Conservation (phyloP, 1,139 yeast species). For the Debaryomyces fabryi region DNA sequence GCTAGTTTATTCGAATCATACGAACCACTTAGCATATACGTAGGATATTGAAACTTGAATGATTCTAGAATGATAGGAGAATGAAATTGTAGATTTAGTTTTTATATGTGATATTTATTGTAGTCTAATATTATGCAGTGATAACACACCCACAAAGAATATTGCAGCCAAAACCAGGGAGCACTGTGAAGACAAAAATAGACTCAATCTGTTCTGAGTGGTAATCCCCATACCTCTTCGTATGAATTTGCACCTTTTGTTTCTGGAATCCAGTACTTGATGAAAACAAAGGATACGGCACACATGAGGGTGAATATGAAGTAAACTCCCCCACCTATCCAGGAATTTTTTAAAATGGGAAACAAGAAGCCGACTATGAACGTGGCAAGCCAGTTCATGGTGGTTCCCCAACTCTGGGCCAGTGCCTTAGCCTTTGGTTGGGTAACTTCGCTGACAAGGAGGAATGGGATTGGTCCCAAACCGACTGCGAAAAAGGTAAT, state of each 20-base stretch:
- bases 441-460: conserved; percentile 85
- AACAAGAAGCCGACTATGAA: conserved; percentile 79
- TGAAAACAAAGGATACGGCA: conserved; percentile 49
- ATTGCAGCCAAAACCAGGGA: too few relatives aligned
- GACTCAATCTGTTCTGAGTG: conserved; percentile 5
- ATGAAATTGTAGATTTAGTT: neutral
- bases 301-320: conserved; percentile 67
- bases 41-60: too few relatives aligned
- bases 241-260: conserved; percentile 68
- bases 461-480: conserved; percentile 91
- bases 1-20: neutral
- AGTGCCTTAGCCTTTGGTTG: conserved; percentile 77
- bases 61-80: neutral
- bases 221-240: conserved; percentile 59
- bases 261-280: conserved; percentile 64
- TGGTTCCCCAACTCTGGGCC: conserved; percentile 92
- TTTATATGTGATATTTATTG: neutral
- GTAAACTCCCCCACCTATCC: conserved; percentile 81
- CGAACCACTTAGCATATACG: too few relatives aligned
- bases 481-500: conserved; percentile 89
- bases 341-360: conserved; percentile 63
- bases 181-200: neutral
- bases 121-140: neutral
- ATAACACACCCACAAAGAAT: neutral
- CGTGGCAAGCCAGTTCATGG: conserved; percentile 89